phyloP scores from a whole-genome alignment of 768 basidiomycete genomes.

The Phlebiopsis flavidoalba region DNA sequence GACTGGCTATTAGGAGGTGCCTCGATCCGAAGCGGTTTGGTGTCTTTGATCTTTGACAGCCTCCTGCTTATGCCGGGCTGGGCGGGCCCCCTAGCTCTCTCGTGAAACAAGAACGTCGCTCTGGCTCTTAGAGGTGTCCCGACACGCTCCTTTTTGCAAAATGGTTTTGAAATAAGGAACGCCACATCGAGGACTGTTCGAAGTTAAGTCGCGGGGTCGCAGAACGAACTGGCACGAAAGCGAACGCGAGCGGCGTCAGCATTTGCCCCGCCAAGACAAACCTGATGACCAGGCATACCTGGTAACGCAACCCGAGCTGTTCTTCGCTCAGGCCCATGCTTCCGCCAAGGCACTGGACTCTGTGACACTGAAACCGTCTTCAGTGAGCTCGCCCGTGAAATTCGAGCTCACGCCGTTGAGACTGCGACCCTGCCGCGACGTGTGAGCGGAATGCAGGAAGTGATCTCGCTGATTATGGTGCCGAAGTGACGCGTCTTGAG shows the following conservation, averaged over 20 bases:
- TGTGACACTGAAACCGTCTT: conserved; percentile 91
- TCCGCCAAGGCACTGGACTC: conserved; percentile 95
- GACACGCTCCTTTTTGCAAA: conserved; percentile 62
- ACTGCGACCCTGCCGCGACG: conserved; percentile 58
- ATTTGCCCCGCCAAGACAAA: neutral
- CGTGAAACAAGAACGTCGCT: conserved; percentile 26
- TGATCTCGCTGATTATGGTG: conserved; percentile 85
- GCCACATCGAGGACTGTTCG: conserved; percentile 93
- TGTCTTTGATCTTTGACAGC: neutral
- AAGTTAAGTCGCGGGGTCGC: conserved; percentile 93
- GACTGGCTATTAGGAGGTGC: too few species aligned
- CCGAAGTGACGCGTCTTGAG: conserved; percentile 89
- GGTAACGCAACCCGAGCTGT: conserved; percentile 85
- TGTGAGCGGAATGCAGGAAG: conserved; percentile 81
- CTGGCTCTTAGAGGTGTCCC: conserved; percentile 15
- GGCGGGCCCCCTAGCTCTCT: conserved; percentile 27
- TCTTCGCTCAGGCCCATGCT: conserved; percentile 93
- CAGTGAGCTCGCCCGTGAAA: conserved; percentile 84
- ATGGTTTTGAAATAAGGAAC: conserved; percentile 78
- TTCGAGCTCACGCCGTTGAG: conserved; percentile 64
- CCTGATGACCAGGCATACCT: conserved; percentile 40
- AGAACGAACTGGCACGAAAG: conserved; percentile 61
- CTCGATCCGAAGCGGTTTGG: too few species aligned
- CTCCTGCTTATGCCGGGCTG: conserved; percentile 9
- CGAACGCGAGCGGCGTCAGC: neutral